A percentile compares a stretch with the other conserved stretches of the same genome.
phyloP scores from a whole-genome alignment of 2,329 filamentous ascomycete species.

The Nemania diffusa region DNA sequence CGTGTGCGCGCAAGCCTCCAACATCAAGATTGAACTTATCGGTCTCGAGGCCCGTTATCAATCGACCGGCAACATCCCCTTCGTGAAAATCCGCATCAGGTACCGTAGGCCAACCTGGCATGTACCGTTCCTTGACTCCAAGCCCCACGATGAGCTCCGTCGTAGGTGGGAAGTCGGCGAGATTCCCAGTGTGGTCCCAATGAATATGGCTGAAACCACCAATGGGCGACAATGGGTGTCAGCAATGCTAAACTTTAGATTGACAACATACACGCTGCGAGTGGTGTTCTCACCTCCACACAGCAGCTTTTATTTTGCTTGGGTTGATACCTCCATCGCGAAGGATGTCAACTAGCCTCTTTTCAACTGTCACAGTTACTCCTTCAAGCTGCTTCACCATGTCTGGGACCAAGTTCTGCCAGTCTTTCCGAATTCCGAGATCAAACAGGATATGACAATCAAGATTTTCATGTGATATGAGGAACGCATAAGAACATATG shows the following conservation, averaged over 20 bases:
- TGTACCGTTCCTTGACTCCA: neutral
- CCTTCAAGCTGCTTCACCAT: too few species aligned
- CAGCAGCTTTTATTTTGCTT: neutral
- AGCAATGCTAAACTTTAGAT: neutral
- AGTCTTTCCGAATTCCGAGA: neutral
- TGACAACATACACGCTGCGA: neutral
- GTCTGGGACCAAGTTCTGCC: neutral
- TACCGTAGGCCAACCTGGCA: neutral
- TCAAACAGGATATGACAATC: neutral
- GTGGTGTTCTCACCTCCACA: neutral
- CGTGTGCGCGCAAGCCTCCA: neutral
- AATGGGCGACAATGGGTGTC: too few species aligned
- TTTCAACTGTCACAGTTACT: neutral
- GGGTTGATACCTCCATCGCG: neutral
- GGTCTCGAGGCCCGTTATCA: neutral
- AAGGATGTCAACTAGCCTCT: neutral
- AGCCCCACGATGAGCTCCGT: neutral
- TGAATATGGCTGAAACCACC: neutral
- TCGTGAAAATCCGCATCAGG: neutral
- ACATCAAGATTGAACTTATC: neutral
- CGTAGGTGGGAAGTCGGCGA: neutral
- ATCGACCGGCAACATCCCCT: neutral
- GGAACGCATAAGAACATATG: neutral
- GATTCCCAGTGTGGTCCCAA: constrained; percentile 1
- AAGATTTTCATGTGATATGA: neutral